Conservation (phyloP, 495 filamentous ascomycete genomes). For the Penicillium dipodomyicola region DNA sequence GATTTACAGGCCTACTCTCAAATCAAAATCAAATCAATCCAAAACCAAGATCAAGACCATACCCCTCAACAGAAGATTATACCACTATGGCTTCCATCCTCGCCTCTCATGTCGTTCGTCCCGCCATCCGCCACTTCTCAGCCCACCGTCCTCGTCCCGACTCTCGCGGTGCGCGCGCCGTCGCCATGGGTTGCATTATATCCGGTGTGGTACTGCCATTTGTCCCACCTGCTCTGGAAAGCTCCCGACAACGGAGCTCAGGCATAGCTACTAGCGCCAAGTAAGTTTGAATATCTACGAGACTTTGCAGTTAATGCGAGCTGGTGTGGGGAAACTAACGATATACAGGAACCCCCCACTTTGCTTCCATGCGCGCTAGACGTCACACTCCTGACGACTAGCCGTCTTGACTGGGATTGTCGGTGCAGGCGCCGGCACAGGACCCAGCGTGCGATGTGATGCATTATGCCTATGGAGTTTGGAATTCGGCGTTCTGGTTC, state of each 20-base stretch:
- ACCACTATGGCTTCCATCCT: constrained; percentile 28
- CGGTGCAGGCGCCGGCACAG: constrained; percentile 20
- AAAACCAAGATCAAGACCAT: not conserved
- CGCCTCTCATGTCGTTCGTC: constrained; percentile 34
- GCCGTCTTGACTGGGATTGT: not conserved
- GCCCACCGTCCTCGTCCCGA: constrained; percentile 41
- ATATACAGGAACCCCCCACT: constrained; percentile 40
- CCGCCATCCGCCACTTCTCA: constrained; percentile 46
- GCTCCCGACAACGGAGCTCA: constrained; percentile 39
- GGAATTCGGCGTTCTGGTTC: constrained; percentile 16
- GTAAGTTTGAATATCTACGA: constrained; percentile 27
- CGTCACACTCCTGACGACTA: not conserved
- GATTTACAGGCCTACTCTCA: not conserved
- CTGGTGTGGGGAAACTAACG: constrained; percentile 5
- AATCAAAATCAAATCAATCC: not conserved
- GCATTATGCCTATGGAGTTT: constrained; percentile 14
- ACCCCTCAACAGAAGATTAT: too few relatives aligned
- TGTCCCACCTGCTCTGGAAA: constrained; percentile 46
- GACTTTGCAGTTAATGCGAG: not conserved
- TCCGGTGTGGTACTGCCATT: constrained; percentile 47
- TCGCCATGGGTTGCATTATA: constrained; percentile 41
- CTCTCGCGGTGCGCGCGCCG: constrained; percentile 39
- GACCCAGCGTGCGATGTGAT: constrained; percentile 1
- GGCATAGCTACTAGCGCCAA: constrained; percentile 38
- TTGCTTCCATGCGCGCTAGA: constrained; percentile 48